Evolutionary conservation across 164 flowering plant species (phyloP).

Genomic region (Taxillus chinensis): DNA sequence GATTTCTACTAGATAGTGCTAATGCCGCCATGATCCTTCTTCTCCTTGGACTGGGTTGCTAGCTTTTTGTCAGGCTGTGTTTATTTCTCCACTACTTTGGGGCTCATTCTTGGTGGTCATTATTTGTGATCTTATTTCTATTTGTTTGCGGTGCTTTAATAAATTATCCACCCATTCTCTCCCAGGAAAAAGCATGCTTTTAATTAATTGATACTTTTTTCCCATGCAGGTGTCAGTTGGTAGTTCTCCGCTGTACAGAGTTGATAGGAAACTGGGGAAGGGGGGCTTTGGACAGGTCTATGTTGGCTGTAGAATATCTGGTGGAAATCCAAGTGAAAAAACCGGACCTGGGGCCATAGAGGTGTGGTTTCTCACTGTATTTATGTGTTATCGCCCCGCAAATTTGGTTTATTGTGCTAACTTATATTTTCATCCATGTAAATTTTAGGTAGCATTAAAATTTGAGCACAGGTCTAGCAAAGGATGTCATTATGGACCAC

Average conservation of each 20-base stretch:
- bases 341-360: slow-evolving; percentile 59
- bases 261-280: slow-evolving; percentile 76
- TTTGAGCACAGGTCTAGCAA: slow-evolving; percentile 84
- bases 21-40: too few relatives aligned
- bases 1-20: too few relatives aligned
- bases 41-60: too few relatives aligned
- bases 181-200: background rate
- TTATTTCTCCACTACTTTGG: too few relatives aligned
- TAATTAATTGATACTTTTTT: background rate
- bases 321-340: slow-evolving; percentile 27
- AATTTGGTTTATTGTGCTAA: background rate
- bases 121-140: background rate
- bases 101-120: too few relatives aligned
- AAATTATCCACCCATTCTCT: too few relatives aligned
- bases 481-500: slow-evolving; percentile 86
- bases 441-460: slow-evolving; percentile 65
- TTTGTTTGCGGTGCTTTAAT: background rate
- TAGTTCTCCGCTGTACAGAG: slow-evolving; percentile 55
- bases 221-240: slow-evolving; percentile 71
- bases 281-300: slow-evolving; percentile 95
- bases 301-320: slow-evolving; percentile 59
- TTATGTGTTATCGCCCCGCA: background rate
- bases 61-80: too few relatives aligned
- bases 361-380: slow-evolving; percentile 24
- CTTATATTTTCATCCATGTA: background rate